phyloP scores from a whole-genome alignment of 179 eudicot species.

The Monotropa hypopitys region DNA sequence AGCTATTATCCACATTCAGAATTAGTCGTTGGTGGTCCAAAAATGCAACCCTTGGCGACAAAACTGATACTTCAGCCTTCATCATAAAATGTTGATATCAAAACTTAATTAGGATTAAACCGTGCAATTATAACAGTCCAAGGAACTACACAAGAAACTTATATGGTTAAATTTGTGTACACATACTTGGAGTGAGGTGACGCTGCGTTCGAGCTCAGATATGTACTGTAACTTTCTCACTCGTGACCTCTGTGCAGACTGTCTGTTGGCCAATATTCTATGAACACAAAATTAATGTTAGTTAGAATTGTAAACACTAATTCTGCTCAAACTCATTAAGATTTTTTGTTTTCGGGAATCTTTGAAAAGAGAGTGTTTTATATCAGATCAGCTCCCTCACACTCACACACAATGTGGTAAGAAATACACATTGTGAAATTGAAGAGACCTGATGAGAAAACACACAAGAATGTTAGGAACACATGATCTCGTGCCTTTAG shows the following conservation, averaged over 20 bases:
- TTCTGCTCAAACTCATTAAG: not conserved
- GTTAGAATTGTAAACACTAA: not conserved
- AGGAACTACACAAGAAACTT: not conserved
- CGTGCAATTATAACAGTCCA: not conserved
- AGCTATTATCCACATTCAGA: conserved; percentile 61
- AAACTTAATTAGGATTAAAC: not conserved
- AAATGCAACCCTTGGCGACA: conserved; percentile 84
- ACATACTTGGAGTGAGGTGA: conserved; percentile 63
- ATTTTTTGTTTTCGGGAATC: not conserved
- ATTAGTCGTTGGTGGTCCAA: conserved; percentile 81
- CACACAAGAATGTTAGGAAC: not conserved
- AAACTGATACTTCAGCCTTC: conserved; percentile 69
- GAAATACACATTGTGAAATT: not conserved
- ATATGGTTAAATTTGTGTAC: not conserved
- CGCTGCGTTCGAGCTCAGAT: conserved; percentile 84
- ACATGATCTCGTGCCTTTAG: not conserved
- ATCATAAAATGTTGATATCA: not conserved
- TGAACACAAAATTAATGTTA: not conserved
- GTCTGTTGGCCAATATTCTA: conserved; percentile 84
- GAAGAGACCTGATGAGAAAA: not conserved
- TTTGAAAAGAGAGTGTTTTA: not conserved
- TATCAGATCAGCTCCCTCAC: not conserved
- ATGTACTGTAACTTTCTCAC: conserved; percentile 83
- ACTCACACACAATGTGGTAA: not conserved
- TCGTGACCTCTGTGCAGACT: conserved; percentile 86